phyloP scores from a whole-genome alignment of 2,329 filamentous ascomycete species.

The Ophiocordyceps robertsii region DNA sequence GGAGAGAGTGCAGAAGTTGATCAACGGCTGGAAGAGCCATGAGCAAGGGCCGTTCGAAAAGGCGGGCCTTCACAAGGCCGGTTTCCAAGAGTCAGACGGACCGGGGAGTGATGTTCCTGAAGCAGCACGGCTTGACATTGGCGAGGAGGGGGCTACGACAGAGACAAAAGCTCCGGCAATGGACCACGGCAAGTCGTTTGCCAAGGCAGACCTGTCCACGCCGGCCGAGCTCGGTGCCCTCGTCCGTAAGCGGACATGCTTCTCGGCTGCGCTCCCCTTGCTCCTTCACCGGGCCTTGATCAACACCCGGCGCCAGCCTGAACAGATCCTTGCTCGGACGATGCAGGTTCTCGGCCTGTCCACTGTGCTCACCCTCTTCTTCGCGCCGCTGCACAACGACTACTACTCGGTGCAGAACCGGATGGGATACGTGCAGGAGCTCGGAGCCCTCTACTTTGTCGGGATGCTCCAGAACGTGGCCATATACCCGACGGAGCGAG shows the following conservation, averaged over 20 bases:
- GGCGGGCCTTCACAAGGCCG: conserved; percentile 8
- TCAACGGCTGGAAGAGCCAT: conserved; percentile 38
- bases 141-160: background rate
- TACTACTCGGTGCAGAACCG: conserved; percentile 60
- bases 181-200: conserved; percentile 15
- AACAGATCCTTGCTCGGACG: conserved; percentile 48
- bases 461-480: conserved; percentile 73
- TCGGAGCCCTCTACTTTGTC: conserved; percentile 59
- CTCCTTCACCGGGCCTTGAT: conserved; percentile 54
- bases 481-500: conserved; percentile 56
- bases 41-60: conserved; percentile 5
- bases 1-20: conserved; percentile 45
- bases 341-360: conserved; percentile 55
- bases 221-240: conserved; percentile 62
- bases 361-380: conserved; percentile 53
- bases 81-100: conserved; percentile 16
- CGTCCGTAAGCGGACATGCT: conserved; percentile 46
- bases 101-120: conserved; percentile 4
- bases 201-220: conserved; percentile 38
- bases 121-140: conserved; percentile 4
- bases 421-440: conserved; percentile 60
- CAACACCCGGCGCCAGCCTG: conserved; percentile 55
- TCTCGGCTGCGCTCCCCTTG: conserved; percentile 50
- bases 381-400: conserved; percentile 55
- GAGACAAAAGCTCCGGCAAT: background rate